These are phyloP conservation scores for Psilocybe subaeruginosa DNA, from an alignment of 768 basidiomycete genomes.

Conservation along the genomic window DNA sequence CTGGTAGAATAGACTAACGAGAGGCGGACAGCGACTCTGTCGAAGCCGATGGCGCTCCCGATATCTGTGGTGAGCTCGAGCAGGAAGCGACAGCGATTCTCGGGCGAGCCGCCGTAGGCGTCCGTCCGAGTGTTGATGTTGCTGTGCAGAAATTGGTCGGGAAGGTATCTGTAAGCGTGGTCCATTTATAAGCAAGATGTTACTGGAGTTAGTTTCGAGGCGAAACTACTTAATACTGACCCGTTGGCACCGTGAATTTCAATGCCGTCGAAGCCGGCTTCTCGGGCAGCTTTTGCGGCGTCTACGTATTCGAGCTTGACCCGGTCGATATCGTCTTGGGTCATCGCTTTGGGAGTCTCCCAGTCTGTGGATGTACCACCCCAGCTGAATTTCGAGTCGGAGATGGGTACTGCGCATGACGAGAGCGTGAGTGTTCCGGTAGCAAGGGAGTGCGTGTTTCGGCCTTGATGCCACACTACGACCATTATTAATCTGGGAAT, in stretches of 20 bases:
- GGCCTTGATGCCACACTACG: constrained; percentile 22
- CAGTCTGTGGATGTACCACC: constrained; percentile 1
- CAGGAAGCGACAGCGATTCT: constrained; percentile 56
- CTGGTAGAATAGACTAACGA: constrained; percentile 9
- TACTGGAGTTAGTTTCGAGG: neutral
- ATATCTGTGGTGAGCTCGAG: constrained; percentile 54
- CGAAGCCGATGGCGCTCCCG: constrained; percentile 47
- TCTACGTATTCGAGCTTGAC: constrained; percentile 18
- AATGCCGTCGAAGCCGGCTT: constrained; percentile 60
- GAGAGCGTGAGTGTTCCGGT: constrained; percentile 17
- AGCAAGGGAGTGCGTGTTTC: constrained; percentile 17
- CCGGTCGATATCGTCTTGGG: constrained; percentile 16
- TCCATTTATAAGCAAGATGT: neutral
- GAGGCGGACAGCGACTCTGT: constrained; percentile 50
- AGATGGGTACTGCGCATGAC: constrained; percentile 16
- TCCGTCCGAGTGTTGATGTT: constrained; percentile 54
- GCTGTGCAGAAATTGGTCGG: constrained; percentile 57
- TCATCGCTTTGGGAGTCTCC: constrained; percentile 20
- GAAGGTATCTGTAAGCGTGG: constrained; percentile 30
- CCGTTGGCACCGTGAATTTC: constrained; percentile 43
- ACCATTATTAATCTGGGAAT: neutral
- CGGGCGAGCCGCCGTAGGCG: constrained; percentile 60
- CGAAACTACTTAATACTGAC: neutral
- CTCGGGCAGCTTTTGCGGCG: constrained; percentile 16
- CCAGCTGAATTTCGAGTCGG: constrained; percentile 5